Evolutionary conservation across 2,329 filamentous ascomycete species (phyloP).

Genomic region (Penicillium sp.): DNA sequence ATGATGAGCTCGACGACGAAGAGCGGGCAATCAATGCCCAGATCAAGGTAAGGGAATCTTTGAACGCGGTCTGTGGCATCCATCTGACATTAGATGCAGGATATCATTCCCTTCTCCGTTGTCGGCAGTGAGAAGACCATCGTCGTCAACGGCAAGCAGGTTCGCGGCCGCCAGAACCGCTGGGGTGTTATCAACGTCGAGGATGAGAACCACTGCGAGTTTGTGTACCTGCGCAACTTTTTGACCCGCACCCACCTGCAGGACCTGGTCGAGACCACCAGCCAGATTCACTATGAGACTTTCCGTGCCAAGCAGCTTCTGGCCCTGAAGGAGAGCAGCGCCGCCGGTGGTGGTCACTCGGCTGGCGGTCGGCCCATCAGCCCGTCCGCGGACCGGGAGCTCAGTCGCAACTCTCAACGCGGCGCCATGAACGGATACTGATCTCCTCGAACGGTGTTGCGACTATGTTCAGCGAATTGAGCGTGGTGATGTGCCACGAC

Average conservation of each 20-base stretch:
- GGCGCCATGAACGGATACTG: conserved; percentile 99
- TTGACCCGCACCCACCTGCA: conserved; percentile 96
- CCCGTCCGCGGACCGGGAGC: conserved; percentile 85
- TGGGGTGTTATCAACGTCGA: conserved; percentile 99
- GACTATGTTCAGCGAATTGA: conserved; percentile 19
- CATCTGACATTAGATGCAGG: conserved; percentile 48
- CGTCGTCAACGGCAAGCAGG: conserved; percentile 94
- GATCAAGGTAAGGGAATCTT: conserved; percentile 69
- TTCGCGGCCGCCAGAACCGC: conserved; percentile 95
- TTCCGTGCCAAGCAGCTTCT: conserved; percentile 99
- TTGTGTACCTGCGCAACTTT: conserved; percentile 97
- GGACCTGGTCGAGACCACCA: conserved; percentile 98
- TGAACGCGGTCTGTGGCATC: conserved; percentile 33
- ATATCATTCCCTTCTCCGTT: conserved; percentile 93
- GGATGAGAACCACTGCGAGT: conserved; percentile 99
- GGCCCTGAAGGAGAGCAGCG: conserved; percentile 96
- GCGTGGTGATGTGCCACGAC: conserved; percentile 17
- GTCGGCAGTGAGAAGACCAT: conserved; percentile 98
- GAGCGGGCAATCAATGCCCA: conserved; percentile 88
- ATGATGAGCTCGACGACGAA: conserved; percentile 97
- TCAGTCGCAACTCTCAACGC: conserved; percentile 94
- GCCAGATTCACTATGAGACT: conserved; percentile 99
- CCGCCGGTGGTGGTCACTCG: conserved; percentile 60
- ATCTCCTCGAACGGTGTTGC: conserved; percentile 15
- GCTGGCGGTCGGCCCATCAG: conserved; percentile 84